Base-by-base conservation (phyloP, 202 grass and related monocot species). In the Cymbopogon flexuosus region DNA sequence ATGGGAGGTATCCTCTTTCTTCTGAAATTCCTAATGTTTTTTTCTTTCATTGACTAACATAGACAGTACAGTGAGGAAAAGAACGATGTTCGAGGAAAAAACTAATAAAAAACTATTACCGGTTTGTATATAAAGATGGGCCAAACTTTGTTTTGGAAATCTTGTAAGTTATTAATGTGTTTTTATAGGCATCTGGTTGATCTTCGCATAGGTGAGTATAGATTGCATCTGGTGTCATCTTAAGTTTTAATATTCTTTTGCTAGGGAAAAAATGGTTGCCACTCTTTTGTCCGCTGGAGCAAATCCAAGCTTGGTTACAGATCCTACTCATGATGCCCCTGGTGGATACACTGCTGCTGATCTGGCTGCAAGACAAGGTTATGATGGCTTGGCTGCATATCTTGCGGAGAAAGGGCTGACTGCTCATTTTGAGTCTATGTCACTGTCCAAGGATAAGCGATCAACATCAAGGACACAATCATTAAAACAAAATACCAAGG, bases 241-340 rank as follows among this genome's bases (percentile, higher is more conserved):
- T 82, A 21, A 19, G 24, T 37, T 79, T 81, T 51, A 52, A 58
- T 63, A 14, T 84, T 30, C 19, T 51, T 90, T 36, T 76, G 42
- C 66, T 65, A 99, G 96, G 85, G 88, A 95, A 86, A 95, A 83
- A 76, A 99, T 99, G 92, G 88, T 95, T 73, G 96, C 90, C 40
- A 79, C 84, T 82, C 90, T 99, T 93, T 87, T 99, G 84, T 93
- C 90, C 68, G 92, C 84, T 68, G 92, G 96, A 85, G 92, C 96
- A 88, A 95, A 99, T 84, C 92, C 96, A 88, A 95, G 88, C 70
- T 88, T 99, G 85, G 96, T 95, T 62, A 93, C 96, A 58, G 90
- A 99, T 86, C 96, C 96, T 73, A 95, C 84, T 68, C 29, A 78
- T 12, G 80, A 76, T 39, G 82, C 0, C 69, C 92, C 73, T 85